phyloP scores from a whole-genome alignment of 129 eudicot species.

The Rutidosis leptorrhynchoides region DNA sequence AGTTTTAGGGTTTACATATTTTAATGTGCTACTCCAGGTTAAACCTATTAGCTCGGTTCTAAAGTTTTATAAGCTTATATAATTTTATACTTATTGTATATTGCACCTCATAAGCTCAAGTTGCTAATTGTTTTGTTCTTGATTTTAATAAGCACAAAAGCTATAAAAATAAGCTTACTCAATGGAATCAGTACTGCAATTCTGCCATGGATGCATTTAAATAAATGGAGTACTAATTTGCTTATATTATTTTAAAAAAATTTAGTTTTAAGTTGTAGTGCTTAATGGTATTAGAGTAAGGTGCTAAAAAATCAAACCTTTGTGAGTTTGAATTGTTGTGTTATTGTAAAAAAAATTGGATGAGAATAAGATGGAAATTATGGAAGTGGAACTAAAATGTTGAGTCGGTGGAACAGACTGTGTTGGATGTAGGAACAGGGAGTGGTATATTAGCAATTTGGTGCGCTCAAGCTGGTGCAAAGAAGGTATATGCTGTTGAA shows the following conservation, averaged over 20 bases:
- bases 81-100: too few relatives aligned
- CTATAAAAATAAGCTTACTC: background rate
- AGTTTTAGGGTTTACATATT: background rate
- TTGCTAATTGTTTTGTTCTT: background rate
- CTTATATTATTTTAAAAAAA: background rate
- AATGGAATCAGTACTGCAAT: background rate
- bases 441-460: slow-evolving; percentile 96
- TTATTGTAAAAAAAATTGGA: background rate
- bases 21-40: too few relatives aligned
- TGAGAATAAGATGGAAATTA: background rate
- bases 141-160: background rate
- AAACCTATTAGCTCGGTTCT: background rate
- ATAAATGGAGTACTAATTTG: background rate
- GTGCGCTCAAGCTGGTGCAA: slow-evolving; percentile 98
- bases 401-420: slow-evolving; percentile 55
- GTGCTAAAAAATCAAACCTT: background rate
- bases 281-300: background rate
- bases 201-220: slow-evolving; percentile 9
- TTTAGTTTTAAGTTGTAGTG: background rate
- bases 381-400: slow-evolving; percentile 39
- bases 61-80: too few relatives aligned
- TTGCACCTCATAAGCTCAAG: too few relatives aligned
- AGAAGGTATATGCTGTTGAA: slow-evolving; percentile 94
- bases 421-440: slow-evolving; percentile 97
- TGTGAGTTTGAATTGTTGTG: background rate